Conservation (phyloP, 2,329 filamentous ascomycete species). For the Sarocladium brachiariae region DNA sequence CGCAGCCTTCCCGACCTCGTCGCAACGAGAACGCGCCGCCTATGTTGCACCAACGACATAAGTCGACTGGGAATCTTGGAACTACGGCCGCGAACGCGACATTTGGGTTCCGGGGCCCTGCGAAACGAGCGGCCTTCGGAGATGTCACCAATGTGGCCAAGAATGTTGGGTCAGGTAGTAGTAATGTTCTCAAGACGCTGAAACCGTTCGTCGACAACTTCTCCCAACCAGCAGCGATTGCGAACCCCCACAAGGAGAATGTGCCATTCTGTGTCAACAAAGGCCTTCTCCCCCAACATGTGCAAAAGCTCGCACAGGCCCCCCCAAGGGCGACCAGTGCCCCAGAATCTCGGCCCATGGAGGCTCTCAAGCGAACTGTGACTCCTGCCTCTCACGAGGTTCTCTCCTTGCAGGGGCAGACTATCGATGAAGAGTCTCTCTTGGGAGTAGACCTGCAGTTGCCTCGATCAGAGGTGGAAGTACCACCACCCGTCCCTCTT, state of each 20-base stretch:
- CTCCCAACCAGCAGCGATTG: conserved; percentile 19
- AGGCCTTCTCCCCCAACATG: conserved; percentile 31
- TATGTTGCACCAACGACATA: conserved; percentile 69
- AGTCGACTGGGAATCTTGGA: conserved; percentile 61
- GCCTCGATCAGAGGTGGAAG: neutral
- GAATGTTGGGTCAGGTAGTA: conserved; percentile 20
- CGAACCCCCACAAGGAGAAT: conserved; percentile 39
- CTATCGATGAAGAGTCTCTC: neutral
- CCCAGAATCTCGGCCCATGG: conserved; percentile 9
- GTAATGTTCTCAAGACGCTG: conserved; percentile 27
- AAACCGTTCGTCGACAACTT: conserved; percentile 23
- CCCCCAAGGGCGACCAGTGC: neutral
- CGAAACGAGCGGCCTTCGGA: conserved; percentile 73
- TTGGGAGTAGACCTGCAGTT: neutral
- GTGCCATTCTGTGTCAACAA: conserved; percentile 25
- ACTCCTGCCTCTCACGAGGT: conserved; percentile 9
- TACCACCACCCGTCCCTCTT: neutral
- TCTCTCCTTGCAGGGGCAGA: neutral
- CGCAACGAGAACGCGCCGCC: conserved; percentile 48
- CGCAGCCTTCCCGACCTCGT: conserved; percentile 33
- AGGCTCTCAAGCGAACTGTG: conserved; percentile 12
- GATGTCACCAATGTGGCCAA: conserved; percentile 69
- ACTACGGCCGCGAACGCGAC: conserved; percentile 19
- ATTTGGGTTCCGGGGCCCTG: conserved; percentile 33
- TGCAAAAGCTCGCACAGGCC: conserved; percentile 13